Percentiles rank a stretch among this genome's conserved stretches.
Evolutionary conservation across 2,329 filamentous ascomycete species (phyloP).

Genomic region (Fusarium caatingaense): DNA sequence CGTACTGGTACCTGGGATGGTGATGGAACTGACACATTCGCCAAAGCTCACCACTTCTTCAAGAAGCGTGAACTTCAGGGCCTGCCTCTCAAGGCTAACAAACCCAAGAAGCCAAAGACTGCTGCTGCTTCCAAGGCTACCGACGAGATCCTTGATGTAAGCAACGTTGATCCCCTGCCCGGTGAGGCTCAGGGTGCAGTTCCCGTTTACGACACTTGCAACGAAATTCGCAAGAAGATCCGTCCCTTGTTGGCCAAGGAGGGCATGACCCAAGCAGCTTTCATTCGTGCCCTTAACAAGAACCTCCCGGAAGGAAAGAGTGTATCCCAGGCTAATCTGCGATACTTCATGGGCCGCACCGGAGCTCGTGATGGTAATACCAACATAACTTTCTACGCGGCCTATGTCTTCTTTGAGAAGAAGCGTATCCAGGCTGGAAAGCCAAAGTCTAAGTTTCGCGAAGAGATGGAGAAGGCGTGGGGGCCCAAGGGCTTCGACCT

Average conservation of each 20-base stretch:
- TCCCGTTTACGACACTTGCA: slow-evolving; percentile 66
- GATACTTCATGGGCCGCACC: slow-evolving; percentile 62
- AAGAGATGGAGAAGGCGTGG: slow-evolving; percentile 61
- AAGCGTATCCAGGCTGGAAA: slow-evolving; percentile 62
- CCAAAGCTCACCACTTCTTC: slow-evolving; percentile 58
- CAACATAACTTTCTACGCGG: slow-evolving; percentile 62
- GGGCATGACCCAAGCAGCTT: slow-evolving; percentile 62
- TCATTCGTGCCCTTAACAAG: slow-evolving; percentile 61
- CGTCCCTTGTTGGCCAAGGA: slow-evolving; percentile 57
- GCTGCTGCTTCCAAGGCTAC: slow-evolving; percentile 41
- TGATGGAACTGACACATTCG: slow-evolving; percentile 49
- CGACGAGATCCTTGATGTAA: slow-evolving; percentile 53
- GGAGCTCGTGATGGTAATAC: slow-evolving; percentile 61
- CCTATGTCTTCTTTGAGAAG: slow-evolving; percentile 71
- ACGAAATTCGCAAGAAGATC: slow-evolving; percentile 69
- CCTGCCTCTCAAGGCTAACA: slow-evolving; percentile 51
- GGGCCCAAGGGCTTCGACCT: slow-evolving; percentile 43
- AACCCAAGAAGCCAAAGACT: slow-evolving; percentile 49
- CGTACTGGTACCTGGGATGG: slow-evolving; percentile 56
- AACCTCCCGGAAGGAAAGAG: slow-evolving; percentile 52
- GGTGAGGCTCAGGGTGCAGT: slow-evolving; percentile 61
- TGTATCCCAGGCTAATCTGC: slow-evolving; percentile 58
- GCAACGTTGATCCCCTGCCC: slow-evolving; percentile 54
- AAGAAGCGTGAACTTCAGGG: slow-evolving; percentile 62
- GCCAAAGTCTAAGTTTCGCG: slow-evolving; percentile 62